Base-by-base conservation (phyloP, 1,139 yeast genomes). In the Casaregolazyma lundiana region DNA sequence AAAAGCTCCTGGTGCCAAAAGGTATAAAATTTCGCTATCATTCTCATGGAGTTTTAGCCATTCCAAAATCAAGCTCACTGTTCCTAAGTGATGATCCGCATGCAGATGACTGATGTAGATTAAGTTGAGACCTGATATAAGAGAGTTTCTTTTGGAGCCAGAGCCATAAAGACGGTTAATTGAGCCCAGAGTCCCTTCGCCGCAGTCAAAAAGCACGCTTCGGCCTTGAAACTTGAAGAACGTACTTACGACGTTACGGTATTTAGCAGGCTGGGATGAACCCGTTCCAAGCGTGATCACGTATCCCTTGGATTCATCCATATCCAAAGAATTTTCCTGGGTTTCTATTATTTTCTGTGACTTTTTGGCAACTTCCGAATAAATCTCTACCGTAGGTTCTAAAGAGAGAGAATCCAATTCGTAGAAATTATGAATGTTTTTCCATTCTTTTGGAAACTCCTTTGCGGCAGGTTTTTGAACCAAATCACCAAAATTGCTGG, bases 21-120 rank as follows among this genome's bases (percentile, higher is more conserved):
- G 64, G 55, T 75, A 78, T 53, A 73, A 64, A n/a, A 32, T 39
- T 17, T 60, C 55, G 49, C 50, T 8, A 36, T 41, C 48, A 62
- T 64, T 37, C 59, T 53, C 43, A 46, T 64, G 63, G 8, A 56
- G 60, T 20, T 70, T 65, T 49, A 77, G 72, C 96, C 97, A 88
- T 54, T 78, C 78, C 36, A 73, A 73, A 26, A 92, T 72, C 8
- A 92, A 65, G 2, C 90, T 76, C 6, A 84, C 67, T 3, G 86
- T 73, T 0, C 99, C 99, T 41, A 92, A 68, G 63, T 92, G 97
- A 63, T 94, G 99, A 62, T 94, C 99, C 0, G 98, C 98, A 67
- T 94, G 99, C 55, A 92, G 70, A 69, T 94, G 99, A 56, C 96
- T 85, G 47, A 94, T 70, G 58, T 79, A 86, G 18, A 92, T 70